These are phyloP conservation scores for Seiridium cupressi DNA, from an alignment of 2,329 filamentous ascomycete genomes.

Conservation along the genomic window DNA sequence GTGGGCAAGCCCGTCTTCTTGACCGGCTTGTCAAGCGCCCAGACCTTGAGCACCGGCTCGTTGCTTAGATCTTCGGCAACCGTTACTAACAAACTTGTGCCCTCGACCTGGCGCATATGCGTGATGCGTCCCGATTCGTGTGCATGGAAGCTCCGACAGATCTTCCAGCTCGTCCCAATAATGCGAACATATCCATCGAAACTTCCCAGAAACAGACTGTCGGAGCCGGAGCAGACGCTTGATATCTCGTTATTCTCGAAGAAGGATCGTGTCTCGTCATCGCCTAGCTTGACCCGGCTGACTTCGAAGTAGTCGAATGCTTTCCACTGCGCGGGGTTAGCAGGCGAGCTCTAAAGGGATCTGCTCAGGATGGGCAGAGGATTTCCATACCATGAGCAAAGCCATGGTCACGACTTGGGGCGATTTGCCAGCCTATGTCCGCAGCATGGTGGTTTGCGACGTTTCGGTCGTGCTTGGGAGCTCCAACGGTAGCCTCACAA, in stretches of 20 bases:
- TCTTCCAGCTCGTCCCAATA: conserved; percentile 82
- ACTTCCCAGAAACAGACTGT: conserved; percentile 86
- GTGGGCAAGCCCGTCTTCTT: conserved; percentile 90
- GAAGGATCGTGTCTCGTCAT: conserved; percentile 75
- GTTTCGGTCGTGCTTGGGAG: not conserved
- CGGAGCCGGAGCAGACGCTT: conserved; percentile 80
- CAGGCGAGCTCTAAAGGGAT: not conserved
- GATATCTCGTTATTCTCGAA: conserved; percentile 83
- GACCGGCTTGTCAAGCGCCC: conserved; percentile 89
- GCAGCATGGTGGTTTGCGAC: conserved; percentile 1
- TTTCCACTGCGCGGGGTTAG: conserved; percentile 72
- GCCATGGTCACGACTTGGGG: conserved; percentile 24
- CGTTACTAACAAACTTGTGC: conserved; percentile 82
- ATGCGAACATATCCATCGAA: conserved; percentile 85
- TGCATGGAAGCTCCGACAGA: conserved; percentile 81
- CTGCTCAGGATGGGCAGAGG: not conserved
- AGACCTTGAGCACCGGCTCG: conserved; percentile 92
- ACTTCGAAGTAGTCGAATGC: conserved; percentile 99
- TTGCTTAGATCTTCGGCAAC: conserved; percentile 82
- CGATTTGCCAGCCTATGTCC: not conserved
- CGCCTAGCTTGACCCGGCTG: conserved; percentile 73
- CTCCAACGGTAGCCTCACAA: not conserved
- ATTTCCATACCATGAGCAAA: conserved; percentile 26
- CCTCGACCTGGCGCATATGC: conserved; percentile 88
- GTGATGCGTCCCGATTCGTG: conserved; percentile 79